These are phyloP conservation scores for Botryotinia narcissicola DNA, from an alignment of 2,329 filamentous ascomycete species.

Conservation along the genomic window DNA sequence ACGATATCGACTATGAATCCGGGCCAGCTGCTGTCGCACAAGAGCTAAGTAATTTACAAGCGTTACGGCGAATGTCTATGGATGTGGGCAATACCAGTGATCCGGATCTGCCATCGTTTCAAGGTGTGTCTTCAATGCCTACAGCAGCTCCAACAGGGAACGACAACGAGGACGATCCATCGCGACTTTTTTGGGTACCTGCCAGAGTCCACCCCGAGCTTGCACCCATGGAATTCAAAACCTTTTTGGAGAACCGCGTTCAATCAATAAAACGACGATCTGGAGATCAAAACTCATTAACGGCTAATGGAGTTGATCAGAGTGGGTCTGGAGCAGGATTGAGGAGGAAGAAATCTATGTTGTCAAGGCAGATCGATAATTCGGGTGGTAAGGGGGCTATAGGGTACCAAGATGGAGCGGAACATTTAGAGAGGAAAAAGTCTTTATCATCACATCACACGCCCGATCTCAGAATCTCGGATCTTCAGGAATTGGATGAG, in stretches of 20 bases:
- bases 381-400: constrained; percentile 55
- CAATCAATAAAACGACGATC: constrained; percentile 85
- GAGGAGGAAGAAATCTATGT: constrained; percentile 89
- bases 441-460: constrained; percentile 53
- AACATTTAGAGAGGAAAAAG: constrained; percentile 70
- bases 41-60: constrained; percentile 71
- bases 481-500: constrained; percentile 68
- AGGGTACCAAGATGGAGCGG: constrained; percentile 80
- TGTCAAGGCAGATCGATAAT: constrained; percentile 86
- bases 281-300: constrained; percentile 65
- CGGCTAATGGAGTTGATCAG: constrained; percentile 53
- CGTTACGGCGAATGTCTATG: constrained; percentile 75
- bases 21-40: constrained; percentile 69
- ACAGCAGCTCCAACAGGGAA: constrained; percentile 68
- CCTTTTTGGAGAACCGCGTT: constrained; percentile 89
- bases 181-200: constrained; percentile 91
- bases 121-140: constrained; percentile 62
- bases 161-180: constrained; percentile 83
- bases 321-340: constrained; percentile 59
- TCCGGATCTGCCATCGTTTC: constrained; percentile 74
- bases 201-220: constrained; percentile 91
- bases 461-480: constrained; percentile 59
- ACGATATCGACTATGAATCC: constrained; percentile 72
- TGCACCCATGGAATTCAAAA: constrained; percentile 94
- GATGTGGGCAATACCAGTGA: constrained; percentile 63